Evolutionary conservation across 2,329 filamentous ascomycete genomes (phyloP), one percentile per base, ranked within the genome.

Genomic region (Cordyceps tenuipes): DNA sequence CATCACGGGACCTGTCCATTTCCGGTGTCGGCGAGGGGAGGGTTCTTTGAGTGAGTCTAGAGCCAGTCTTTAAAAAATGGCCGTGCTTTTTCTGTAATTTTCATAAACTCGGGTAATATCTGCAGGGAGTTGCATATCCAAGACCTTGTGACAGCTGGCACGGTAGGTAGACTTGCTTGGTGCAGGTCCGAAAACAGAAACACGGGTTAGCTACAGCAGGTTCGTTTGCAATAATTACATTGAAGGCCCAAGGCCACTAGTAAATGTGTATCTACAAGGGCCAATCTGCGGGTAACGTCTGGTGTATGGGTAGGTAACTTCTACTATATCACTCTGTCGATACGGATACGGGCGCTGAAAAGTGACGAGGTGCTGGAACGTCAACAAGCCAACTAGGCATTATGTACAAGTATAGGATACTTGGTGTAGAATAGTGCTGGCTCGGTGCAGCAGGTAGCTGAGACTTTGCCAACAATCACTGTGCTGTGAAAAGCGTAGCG

Each of bases 211-310:
- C 29, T n/a, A n/a, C n/a, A n/a, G n/a, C n/a, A n/a, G n/a, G n/a
- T n/a, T n/a, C n/a, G n/a, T n/a, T n/a, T n/a, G n/a, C n/a, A n/a
- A n/a, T n/a, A n/a, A n/a, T n/a, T n/a, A n/a, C n/a, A n/a, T n/a
- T n/a, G n/a, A n/a, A n/a, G n/a, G n/a, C n/a, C n/a, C n/a, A 57
- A 57, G 54, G 31, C 43, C 43, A 21, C 54, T 57, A 57, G 29
- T n/a, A n/a, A n/a, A n/a, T n/a, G n/a, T 4, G 3, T 23, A 23
- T 4, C 23, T 23, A 23, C 23, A 57, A 57, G 43, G 13, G 7
- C 7, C 29, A 57, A 57, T 21, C 48, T 57, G 44, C 48, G 54
- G 43, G 31, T 29, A 43, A 10, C 17, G 43, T 46, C 43, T 21
- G 43, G 43, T 19, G 43, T 46, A 46, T 23, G 23, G 23, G 23